Base-by-base conservation (phyloP, 139 green algal genomes). In the Coccomyxa sp. region DNA sequence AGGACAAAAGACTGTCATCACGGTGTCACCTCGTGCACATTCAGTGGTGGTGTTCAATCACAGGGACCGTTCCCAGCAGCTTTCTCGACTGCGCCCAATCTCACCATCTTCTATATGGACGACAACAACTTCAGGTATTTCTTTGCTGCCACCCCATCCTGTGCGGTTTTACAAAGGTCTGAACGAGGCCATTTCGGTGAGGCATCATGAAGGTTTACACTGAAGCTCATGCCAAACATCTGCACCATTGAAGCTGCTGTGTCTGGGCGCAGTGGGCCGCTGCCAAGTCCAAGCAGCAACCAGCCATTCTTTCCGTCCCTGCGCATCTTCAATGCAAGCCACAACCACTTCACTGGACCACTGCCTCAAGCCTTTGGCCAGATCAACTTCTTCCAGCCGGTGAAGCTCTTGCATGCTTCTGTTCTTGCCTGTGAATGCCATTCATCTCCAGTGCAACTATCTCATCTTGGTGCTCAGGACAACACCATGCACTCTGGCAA, bases 321-420 rank as follows among this genome's bases (percentile, higher is more conserved):
- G 68, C 51, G 45, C 51, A 57, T 71, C 45, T 30, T 84, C 81
- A 84, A 84, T 51, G 71, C 31, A 7, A 79, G 66, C 71, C 15
- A 80, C 81, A 84, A 84, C 81, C 21, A 23, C 4, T 28, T 84
- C 23, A 31, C 45, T 1, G 81, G 81, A 14, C 21, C 71, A 23
- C 67, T 84, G 10, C 81, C 81, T 13, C 1, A 13, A 13, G 60
- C 7, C 16, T 76, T 79, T 14, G 27, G 16, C 13, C 74, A 79
- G 68, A 76, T 71, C 15, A 68, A 71, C 71, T 68, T 84, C 71
- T 84, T 84, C 80, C 32, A 18, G 66, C 4, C n/a, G 63, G 63
- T 71, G 63, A 1, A 25, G 63, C 63, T 14, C 21, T 21, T 25
- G 21, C 18, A 28, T 21, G 18, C 18, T 21, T 71, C 63, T 25